phyloP scores from a whole-genome alignment of 352 stramenopile genomes.

The Globisporangium polare region DNA sequence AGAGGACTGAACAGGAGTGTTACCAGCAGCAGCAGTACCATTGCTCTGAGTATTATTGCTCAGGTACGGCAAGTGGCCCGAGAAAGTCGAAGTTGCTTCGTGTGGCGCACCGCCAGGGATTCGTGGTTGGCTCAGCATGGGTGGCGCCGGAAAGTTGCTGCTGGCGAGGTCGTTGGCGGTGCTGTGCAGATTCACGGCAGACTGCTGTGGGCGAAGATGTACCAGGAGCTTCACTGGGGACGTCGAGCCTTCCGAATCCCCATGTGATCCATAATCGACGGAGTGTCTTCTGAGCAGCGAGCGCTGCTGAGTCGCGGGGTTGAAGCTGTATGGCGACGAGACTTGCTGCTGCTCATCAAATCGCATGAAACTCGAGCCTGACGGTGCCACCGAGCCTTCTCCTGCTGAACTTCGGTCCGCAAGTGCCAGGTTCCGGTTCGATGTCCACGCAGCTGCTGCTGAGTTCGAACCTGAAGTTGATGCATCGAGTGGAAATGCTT shows the following conservation, averaged over 20 bases:
- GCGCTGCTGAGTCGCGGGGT: background rate
- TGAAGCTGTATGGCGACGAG: background rate
- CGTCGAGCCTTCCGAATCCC: background rate
- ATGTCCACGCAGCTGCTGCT: background rate
- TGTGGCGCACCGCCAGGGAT: background rate
- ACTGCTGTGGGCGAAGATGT: constrained; percentile 8
- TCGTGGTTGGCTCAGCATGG: background rate
- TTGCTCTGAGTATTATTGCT: background rate
- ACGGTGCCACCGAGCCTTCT: background rate
- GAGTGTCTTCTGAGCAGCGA: constrained; percentile 5
- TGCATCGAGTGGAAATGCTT: background rate
- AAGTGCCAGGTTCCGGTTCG: background rate
- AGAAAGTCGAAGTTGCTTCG: background rate
- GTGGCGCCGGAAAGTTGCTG: background rate
- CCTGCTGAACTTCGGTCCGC: background rate
- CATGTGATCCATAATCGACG: constrained; percentile 1
- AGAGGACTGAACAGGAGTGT: background rate
- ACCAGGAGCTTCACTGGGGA: background rate
- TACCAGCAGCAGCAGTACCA: background rate
- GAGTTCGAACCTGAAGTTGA: background rate
- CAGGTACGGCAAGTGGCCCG: background rate
- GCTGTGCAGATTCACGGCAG: constrained; percentile 1
- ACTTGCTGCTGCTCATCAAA: background rate
- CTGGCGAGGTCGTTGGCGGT: background rate
- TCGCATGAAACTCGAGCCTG: background rate